Conservation (phyloP, 805 yeast genomes). For the Grigorovia jiainica region DNA sequence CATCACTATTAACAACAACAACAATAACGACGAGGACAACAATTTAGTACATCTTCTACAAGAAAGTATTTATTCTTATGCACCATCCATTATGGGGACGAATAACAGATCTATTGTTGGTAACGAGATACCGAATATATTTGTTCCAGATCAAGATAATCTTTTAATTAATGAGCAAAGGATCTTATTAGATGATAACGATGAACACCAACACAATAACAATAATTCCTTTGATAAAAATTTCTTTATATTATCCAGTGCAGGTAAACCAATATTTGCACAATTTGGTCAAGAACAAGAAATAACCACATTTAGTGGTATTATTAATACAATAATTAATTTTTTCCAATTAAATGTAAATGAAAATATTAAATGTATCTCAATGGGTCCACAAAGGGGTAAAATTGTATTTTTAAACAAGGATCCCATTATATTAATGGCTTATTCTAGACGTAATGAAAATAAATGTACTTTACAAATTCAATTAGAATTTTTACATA, state of each 20-base stretch:
- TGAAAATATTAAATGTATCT: constrained; percentile 37
- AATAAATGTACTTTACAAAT: constrained; percentile 40
- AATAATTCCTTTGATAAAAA: constrained; percentile 39
- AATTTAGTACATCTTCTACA: constrained; percentile 8
- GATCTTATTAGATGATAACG: background rate
- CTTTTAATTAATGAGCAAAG: background rate
- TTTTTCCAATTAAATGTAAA: constrained; percentile 44
- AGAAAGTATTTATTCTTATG: constrained; percentile 16
- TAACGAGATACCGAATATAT: constrained; percentile 24
- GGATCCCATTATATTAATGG: constrained; percentile 65
- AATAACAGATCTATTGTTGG: constrained; percentile 17
- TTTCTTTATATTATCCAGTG: constrained; percentile 67
- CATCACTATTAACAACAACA: background rate
- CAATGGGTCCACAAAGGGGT: constrained; percentile 4
- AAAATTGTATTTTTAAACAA: constrained; percentile 50
- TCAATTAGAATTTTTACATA: constrained; percentile 65
- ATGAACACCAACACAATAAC: background rate
- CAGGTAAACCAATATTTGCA: constrained; percentile 85
- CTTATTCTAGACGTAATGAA: constrained; percentile 52
- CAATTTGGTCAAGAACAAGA: constrained; percentile 59
- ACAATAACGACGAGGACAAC: background rate
- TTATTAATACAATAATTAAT: constrained; percentile 69
- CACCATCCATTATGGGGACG: constrained; percentile 6
- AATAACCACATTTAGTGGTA: constrained; percentile 63
- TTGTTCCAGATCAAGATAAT: constrained; percentile 1